Percentiles rank a stretch among this genome's conserved stretches.
Evolutionary conservation across 2,329 filamentous ascomycete genomes (phyloP).

Genomic region (Epichloe uncinata): DNA sequence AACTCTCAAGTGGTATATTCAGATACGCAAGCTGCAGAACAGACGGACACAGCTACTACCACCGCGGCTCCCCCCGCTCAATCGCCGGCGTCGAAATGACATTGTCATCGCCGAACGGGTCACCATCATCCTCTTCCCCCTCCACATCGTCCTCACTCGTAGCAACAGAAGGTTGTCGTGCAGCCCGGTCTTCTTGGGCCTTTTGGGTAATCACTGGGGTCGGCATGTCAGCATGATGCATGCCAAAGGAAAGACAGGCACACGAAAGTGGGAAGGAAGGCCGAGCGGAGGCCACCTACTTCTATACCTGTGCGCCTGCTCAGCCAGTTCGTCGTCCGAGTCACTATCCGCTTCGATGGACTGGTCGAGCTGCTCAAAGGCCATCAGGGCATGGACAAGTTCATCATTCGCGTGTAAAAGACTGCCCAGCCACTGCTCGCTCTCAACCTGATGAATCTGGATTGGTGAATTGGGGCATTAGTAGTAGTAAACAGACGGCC

Average conservation of each 20-base stretch:
- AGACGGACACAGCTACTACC: conserved; percentile 9
- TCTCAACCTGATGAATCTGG: conserved; percentile 77
- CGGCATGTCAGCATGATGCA: not conserved
- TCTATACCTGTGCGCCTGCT: conserved; percentile 51
- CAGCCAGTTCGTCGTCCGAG: conserved; percentile 53
- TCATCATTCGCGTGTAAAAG: conserved; percentile 91
- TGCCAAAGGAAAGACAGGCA: conserved; percentile 1
- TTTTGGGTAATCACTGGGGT: conserved; percentile 38
- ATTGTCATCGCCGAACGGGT: conserved; percentile 79
- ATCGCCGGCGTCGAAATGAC: conserved; percentile 34
- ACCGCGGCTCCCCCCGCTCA: conserved; percentile 18
- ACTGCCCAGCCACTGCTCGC: conserved; percentile 81
- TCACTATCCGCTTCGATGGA: conserved; percentile 67
- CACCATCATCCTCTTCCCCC: conserved; percentile 67
- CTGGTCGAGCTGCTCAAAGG: conserved; percentile 84
- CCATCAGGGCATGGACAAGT: conserved; percentile 85
- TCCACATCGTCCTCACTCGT: conserved; percentile 36
- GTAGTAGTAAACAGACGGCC: not conserved
- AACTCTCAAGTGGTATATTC: too few species aligned
- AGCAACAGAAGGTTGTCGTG: not conserved
- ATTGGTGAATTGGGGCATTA: conserved; percentile 1
- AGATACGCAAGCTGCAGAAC: too few species aligned
- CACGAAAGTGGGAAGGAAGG: conserved; percentile 12
- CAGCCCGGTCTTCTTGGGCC: conserved; percentile 30
- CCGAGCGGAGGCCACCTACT: conserved; percentile 22